phyloP scores from a whole-genome alignment of 129 eudicot genomes.

The Escallonia herrerae region DNA sequence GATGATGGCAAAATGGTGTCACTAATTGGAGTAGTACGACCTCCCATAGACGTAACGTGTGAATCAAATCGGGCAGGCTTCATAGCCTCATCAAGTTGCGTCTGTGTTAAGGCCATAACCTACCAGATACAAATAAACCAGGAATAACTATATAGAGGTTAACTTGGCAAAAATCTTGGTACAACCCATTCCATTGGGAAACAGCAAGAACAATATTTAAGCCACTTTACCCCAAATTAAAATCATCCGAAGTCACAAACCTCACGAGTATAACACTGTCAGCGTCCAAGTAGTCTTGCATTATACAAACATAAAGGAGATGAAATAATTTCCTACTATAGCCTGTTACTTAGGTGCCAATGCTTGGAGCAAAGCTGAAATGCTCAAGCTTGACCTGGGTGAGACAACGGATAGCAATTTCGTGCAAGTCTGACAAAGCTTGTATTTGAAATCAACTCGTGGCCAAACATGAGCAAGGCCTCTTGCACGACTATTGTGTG shows the following conservation, averaged over 20 bases:
- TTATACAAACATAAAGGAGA: neutral
- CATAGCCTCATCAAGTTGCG: slow-evolving; percentile 91
- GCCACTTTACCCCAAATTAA: neutral
- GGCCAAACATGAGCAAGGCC: too few relatives aligned
- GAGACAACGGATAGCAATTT: too few relatives aligned
- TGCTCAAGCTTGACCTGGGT: too few relatives aligned
- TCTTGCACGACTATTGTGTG: too few relatives aligned
- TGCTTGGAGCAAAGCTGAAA: too few relatives aligned
- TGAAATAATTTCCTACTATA: too few relatives aligned
- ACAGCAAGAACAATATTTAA: neutral
- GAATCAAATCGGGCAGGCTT: slow-evolving; percentile 61
- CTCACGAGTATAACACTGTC: neutral
- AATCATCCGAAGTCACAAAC: too few relatives aligned
- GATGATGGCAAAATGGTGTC: slow-evolving; percentile 53
- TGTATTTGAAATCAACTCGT: too few relatives aligned
- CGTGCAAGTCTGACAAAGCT: too few relatives aligned
- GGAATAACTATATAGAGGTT: neutral
- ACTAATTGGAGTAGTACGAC: slow-evolving; percentile 27
- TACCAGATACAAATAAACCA: slow-evolving; percentile 19
- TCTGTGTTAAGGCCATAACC: slow-evolving; percentile 89
- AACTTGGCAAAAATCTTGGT: neutral
- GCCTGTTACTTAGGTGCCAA: too few relatives aligned
- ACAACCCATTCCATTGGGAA: neutral
- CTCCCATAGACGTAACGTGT: slow-evolving; percentile 47
- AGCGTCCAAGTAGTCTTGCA: neutral